These are phyloP conservation scores for Candida nitratophila DNA, from an alignment of 805 yeast genomes.

Conservation along the genomic window DNA sequence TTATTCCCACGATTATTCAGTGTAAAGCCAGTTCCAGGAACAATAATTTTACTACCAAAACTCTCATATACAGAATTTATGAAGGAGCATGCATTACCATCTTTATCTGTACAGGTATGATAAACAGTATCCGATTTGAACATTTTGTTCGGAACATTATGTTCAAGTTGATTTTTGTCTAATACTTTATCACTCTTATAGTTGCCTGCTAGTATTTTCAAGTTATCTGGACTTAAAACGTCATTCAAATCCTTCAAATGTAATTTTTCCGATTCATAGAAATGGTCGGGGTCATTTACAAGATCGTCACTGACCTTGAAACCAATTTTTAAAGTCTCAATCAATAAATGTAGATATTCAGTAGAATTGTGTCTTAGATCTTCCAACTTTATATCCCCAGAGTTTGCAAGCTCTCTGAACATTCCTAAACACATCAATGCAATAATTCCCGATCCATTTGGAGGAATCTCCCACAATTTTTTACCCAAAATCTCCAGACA, in stretches of 20 bases:
- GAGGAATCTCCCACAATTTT: slow-evolving; percentile 75
- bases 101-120: slow-evolving; percentile 53
- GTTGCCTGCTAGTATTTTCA: slow-evolving; percentile 40
- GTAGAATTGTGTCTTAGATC: slow-evolving; percentile 55
- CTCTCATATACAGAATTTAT: slow-evolving; percentile 66
- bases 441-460: slow-evolving; percentile 76
- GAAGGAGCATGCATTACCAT: slow-evolving; percentile 78
- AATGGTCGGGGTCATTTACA: slow-evolving; percentile 54
- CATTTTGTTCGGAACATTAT: slow-evolving; percentile 51
- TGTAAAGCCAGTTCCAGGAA: slow-evolving; percentile 58
- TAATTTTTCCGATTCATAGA: slow-evolving; percentile 6
- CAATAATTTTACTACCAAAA: slow-evolving; percentile 67
- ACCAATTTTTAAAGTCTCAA: slow-evolving; percentile 64
- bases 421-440: slow-evolving; percentile 67
- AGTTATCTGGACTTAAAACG: slow-evolving; percentile 42
- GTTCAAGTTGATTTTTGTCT: slow-evolving; percentile 33
- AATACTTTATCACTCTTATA: slow-evolving; percentile 35
- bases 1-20: slow-evolving; percentile 75
- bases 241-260: slow-evolving; percentile 23
- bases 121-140: slow-evolving; percentile 68
- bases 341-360: slow-evolving; percentile 62
- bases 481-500: slow-evolving; percentile 43
- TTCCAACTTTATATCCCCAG: slow-evolving; percentile 35
- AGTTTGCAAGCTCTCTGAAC: slow-evolving; percentile 44
- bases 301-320: slow-evolving; percentile 72